Evolutionary conservation across 495 filamentous ascomycete species (phyloP).

Genomic region (Hypoxylon crocopeplum): DNA sequence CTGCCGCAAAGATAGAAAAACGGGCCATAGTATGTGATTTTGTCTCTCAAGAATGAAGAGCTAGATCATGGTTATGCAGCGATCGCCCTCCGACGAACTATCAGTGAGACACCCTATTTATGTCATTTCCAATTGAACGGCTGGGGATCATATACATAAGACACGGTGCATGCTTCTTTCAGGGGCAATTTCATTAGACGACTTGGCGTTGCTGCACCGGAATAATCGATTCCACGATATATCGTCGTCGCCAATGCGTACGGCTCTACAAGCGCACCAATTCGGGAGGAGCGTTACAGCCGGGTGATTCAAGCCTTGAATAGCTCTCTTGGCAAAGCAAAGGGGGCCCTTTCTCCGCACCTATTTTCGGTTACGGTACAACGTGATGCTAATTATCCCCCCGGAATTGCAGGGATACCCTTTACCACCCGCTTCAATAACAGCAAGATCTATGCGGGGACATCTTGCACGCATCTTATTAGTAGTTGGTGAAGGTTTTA

Average conservation of each 20-base stretch:
- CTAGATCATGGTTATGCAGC: background rate
- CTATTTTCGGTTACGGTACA: conserved; percentile 3
- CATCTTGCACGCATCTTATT: background rate
- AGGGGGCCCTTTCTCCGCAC: conserved; percentile 7
- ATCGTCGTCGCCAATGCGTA: conserved; percentile 7
- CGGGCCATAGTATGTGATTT: conserved; percentile 11
- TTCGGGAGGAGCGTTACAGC: conserved; percentile 1
- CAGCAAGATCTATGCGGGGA: background rate
- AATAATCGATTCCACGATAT: conserved; percentile 24
- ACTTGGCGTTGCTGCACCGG: conserved; percentile 20
- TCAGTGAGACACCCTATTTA: background rate
- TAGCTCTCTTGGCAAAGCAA: conserved; percentile 5
- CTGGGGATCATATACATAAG: too few relatives aligned
- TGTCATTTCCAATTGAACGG: background rate
- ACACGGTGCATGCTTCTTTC: background rate
- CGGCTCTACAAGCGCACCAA: conserved; percentile 12
- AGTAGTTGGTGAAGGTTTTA: background rate
- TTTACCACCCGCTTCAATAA: background rate
- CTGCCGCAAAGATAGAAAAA: conserved; percentile 28
- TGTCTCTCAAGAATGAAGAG: background rate
- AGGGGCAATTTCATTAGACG: conserved; percentile 6
- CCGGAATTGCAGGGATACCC: background rate
- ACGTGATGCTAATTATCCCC: conserved; percentile 2
- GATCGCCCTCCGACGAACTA: background rate
- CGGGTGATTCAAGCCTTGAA: background rate